These are phyloP conservation scores for Ophioceras dolichostomum DNA, from an alignment of 2,329 filamentous ascomycete genomes.

Conservation along the genomic window DNA sequence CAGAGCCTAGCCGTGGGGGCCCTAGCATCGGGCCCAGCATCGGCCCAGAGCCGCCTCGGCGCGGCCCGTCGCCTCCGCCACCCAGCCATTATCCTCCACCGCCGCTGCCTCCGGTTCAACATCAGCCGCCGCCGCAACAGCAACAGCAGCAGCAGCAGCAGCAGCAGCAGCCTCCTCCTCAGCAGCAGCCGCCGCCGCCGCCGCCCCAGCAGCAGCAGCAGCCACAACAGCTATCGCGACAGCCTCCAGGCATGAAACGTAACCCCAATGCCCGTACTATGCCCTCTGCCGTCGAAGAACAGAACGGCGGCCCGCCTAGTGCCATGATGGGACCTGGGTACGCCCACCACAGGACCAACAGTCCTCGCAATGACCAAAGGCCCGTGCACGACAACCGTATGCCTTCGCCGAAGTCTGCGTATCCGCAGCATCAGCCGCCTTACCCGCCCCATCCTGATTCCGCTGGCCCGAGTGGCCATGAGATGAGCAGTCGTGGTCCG, in stretches of 20 bases:
- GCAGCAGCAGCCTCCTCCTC: conserved; percentile 22
- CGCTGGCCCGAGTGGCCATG: conserved; percentile 47
- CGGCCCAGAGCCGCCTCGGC: conserved; percentile 28
- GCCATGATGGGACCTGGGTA: conserved; percentile 54
- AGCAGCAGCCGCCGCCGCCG: conserved; percentile 25
- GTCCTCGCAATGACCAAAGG: conserved; percentile 73
- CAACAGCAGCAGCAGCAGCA: conserved; percentile 28
- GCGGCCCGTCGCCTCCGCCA: conserved; percentile 42
- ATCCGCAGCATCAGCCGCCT: conserved; percentile 59
- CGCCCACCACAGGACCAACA: conserved; percentile 60
- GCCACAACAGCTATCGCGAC: conserved; percentile 26
- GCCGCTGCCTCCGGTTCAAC: conserved; percentile 31
- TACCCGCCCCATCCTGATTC: conserved; percentile 66
- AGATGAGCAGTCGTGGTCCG: conserved; percentile 33
- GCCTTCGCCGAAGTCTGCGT: conserved; percentile 82
- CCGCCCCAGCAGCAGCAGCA: conserved; percentile 14
- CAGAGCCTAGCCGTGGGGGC: conserved; percentile 47
- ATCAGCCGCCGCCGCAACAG: conserved; percentile 23
- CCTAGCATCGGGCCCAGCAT: conserved; percentile 23
- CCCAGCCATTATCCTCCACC: conserved; percentile 40
- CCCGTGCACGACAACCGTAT: conserved; percentile 74
- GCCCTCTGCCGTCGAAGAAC: conserved; percentile 12
- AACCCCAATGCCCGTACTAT: conserved; percentile 26
- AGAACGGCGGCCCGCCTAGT: conserved; percentile 33
- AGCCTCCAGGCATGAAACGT: conserved; percentile 10